Percentiles rank a stretch among this genome's conserved stretches.
phyloP scores from a whole-genome alignment of 1,284 basidiomycete genomes.

The Volvariella volvacea region DNA sequence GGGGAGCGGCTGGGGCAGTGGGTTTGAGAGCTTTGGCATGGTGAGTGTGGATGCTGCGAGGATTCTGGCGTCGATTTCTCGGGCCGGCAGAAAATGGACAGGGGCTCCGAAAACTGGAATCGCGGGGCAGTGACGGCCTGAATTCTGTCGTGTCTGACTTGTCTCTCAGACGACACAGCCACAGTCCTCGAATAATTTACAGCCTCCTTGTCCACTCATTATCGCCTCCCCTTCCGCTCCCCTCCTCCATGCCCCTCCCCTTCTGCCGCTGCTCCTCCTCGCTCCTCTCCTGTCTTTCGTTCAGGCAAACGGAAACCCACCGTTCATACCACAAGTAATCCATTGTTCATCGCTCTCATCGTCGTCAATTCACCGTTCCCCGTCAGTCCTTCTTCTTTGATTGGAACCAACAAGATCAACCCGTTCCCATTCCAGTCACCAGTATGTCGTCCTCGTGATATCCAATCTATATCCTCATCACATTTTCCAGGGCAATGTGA shows the following conservation, averaged over 20 bases:
- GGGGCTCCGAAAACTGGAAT: neutral
- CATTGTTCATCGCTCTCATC: neutral
- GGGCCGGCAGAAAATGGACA: neutral
- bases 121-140: no score
- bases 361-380: constrained; percentile 4
- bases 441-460: constrained; percentile 22
- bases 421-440: constrained; percentile 41
- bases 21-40: constrained; percentile 59
- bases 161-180: neutral
- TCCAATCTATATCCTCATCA: constrained; percentile 1
- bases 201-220: no score
- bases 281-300: no score
- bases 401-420: constrained; percentile 31
- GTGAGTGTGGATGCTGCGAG: constrained; percentile 7
- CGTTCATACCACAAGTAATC: constrained; percentile 17
- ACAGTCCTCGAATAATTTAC: neutral
- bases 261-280: neutral
- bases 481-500: constrained; percentile 44
- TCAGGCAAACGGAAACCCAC: no score
- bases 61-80: neutral
- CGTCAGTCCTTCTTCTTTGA: constrained; percentile 48
- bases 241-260: neutral
- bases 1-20: constrained; percentile 62
- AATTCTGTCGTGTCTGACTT: neutral
- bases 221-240: no score